These are phyloP conservation scores for Fusarium penzigii DNA, from an alignment of 2,329 filamentous ascomycete genomes.

Conservation along the genomic window DNA sequence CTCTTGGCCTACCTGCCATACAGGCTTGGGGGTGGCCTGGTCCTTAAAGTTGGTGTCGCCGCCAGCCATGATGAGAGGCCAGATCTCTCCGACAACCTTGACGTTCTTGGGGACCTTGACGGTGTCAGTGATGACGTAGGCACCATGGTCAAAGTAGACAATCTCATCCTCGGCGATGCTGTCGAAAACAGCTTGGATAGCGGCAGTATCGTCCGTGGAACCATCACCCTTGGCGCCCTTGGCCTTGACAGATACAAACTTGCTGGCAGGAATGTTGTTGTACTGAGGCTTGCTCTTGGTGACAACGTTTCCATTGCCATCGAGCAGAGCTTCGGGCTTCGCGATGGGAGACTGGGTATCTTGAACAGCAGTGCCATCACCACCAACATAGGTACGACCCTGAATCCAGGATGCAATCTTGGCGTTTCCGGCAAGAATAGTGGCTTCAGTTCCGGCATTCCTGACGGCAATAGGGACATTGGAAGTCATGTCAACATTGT, in stretches of 20 bases:
- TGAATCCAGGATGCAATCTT: conserved; percentile 75
- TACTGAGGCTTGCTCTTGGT: conserved; percentile 91
- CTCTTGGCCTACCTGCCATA: conserved; percentile 78
- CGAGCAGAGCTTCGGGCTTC: conserved; percentile 69
- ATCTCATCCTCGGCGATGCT: conserved; percentile 63
- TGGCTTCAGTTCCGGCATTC: conserved; percentile 54
- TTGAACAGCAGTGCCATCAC: conserved; percentile 57
- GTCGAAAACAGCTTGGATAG: conserved; percentile 78
- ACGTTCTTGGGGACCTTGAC: conserved; percentile 75
- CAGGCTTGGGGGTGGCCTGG: conserved; percentile 73
- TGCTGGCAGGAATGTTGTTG: conserved; percentile 61
- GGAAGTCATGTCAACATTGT: conserved; percentile 82
- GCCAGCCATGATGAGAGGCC: conserved; percentile 84
- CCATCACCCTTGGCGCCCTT: conserved; percentile 88
- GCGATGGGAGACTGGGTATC: conserved; percentile 50
- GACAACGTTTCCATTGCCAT: conserved; percentile 68
- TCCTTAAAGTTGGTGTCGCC: conserved; percentile 72
- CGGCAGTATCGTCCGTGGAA: conserved; percentile 79
- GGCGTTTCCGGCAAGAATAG: conserved; percentile 68
- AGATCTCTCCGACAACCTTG: conserved; percentile 88
- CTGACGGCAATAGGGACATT: conserved; percentile 68
- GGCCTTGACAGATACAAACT: conserved; percentile 81
- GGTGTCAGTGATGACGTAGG: conserved; percentile 70
- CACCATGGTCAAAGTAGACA: conserved; percentile 75
- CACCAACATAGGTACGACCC: conserved; percentile 68